Evolutionary conservation across 2,329 filamentous ascomycete species (phyloP).

Genomic region (Tolypocladium paradoxum): DNA sequence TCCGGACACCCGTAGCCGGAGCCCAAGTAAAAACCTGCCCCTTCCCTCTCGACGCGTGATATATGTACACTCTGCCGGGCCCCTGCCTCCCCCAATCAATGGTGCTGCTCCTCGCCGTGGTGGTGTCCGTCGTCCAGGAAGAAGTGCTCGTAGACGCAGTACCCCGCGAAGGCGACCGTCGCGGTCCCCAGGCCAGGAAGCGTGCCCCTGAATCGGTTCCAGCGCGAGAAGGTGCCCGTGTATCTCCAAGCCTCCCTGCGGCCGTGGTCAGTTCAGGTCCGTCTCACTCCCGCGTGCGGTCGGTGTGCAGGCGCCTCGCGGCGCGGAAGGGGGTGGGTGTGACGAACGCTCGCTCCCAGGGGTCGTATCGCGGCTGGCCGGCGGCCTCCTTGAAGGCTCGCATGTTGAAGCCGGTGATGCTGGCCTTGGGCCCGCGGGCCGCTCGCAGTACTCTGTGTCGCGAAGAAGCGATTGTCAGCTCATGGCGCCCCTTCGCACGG

Average conservation of each 20-base stretch:
- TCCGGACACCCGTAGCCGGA: background rate
- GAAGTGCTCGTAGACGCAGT: slow-evolving; percentile 82
- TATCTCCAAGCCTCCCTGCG: slow-evolving; percentile 90
- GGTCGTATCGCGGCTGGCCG: slow-evolving; percentile 51
- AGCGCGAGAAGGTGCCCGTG: slow-evolving; percentile 74
- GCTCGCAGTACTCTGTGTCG: slow-evolving; percentile 36
- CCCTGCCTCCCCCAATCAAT: slow-evolving; percentile 4
- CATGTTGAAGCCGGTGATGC: slow-evolving; percentile 89
- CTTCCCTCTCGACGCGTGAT: slow-evolving; percentile 5
- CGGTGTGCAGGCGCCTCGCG: background rate
- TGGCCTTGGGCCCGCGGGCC: slow-evolving; percentile 47
- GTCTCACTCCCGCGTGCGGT: background rate
- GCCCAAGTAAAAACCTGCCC: background rate
- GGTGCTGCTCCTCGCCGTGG: slow-evolving; percentile 34
- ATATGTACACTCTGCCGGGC: slow-evolving; percentile 26
- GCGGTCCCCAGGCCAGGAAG: slow-evolving; percentile 92
- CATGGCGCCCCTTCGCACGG: background rate
- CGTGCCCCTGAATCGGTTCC: slow-evolving; percentile 75
- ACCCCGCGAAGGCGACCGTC: slow-evolving; percentile 78
- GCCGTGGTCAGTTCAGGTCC: background rate
- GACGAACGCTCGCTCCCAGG: slow-evolving; percentile 55
- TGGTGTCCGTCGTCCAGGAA: slow-evolving; percentile 68
- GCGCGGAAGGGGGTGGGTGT: background rate
- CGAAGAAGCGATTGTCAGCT: slow-evolving; percentile 4
- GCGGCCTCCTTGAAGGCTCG: slow-evolving; percentile 66